Conservation (phyloP, 805 yeast genomes). For the Cyberlindnera mycetangii region DNA sequence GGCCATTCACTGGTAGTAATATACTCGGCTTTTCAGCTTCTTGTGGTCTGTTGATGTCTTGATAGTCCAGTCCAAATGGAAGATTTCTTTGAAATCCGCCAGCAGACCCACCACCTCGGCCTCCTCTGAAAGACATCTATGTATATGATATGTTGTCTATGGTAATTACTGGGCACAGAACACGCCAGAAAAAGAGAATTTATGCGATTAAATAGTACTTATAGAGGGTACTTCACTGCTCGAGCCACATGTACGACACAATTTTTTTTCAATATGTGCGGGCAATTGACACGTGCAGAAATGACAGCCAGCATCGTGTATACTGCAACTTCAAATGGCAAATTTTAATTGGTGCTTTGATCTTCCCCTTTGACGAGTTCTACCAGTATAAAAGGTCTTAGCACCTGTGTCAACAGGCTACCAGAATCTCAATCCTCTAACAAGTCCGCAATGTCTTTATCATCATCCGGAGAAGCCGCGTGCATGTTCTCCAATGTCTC, state of each 20-base stretch:
- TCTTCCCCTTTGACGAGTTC: neutral
- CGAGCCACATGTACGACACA: no score
- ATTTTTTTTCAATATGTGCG: constrained; percentile 3
- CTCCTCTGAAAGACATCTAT: constrained; percentile 55
- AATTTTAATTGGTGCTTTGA: neutral
- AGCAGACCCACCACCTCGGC: constrained; percentile 39
- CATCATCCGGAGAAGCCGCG: constrained; percentile 48
- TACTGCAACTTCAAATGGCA: neutral
- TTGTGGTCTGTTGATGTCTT: constrained; percentile 45
- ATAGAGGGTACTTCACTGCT: no score
- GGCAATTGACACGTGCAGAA: constrained; percentile 1
- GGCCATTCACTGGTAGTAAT: constrained; percentile 64
- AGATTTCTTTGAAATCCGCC: constrained; percentile 39
- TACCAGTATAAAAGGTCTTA: neutral
- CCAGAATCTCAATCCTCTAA: constrained; percentile 43
- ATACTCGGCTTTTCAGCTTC: constrained; percentile 36
- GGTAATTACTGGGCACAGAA: no score
- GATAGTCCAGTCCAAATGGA: constrained; percentile 73
- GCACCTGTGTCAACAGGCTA: neutral
- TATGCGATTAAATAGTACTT: no score
- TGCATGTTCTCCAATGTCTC: constrained; percentile 44
- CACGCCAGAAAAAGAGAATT: no score
- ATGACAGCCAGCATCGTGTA: constrained; percentile 9
- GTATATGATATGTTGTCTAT: no score
- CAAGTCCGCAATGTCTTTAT: constrained; percentile 66